Conservation (phyloP, 345 rosid genomes). For the Conringia planisiliqua region DNA sequence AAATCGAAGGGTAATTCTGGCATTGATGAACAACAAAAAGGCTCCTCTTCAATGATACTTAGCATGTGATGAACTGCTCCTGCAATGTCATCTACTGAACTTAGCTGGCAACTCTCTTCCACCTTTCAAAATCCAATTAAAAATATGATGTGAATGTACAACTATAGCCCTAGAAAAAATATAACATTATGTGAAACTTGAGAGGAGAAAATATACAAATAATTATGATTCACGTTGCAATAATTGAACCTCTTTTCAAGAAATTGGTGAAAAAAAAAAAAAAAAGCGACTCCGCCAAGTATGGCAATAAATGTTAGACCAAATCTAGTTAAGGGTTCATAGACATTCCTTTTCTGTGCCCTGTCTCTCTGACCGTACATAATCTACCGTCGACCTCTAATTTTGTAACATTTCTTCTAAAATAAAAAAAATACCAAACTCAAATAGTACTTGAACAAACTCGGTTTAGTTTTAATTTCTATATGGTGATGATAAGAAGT, state of each 20-base stretch:
- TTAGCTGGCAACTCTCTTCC: slow-evolving; percentile 90
- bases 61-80: slow-evolving; percentile 85
- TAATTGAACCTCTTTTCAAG: slow-evolving; percentile 21
- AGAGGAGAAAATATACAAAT: neutral
- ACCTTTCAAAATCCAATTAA: slow-evolving; percentile 40
- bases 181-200: neutral
- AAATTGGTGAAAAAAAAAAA: neutral
- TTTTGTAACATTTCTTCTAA: neutral
- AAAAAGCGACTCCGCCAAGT: slow-evolving; percentile 2
- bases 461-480: neutral
- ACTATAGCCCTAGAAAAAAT: slow-evolving; percentile 11
- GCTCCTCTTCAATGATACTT: slow-evolving; percentile 57
- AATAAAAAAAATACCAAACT: neutral
- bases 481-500: slow-evolving; percentile 10
- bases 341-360: slow-evolving; percentile 31
- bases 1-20: slow-evolving; percentile 23
- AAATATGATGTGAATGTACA: neutral
- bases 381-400: neutral
- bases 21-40: slow-evolving; percentile 27
- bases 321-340: slow-evolving; percentile 26
- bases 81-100: slow-evolving; percentile 83
- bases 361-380: slow-evolving; percentile 6
- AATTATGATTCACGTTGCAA: slow-evolving; percentile 3
- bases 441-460: neutral
- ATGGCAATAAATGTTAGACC: slow-evolving; percentile 29